A percentile compares a stretch with the other conserved stretches of the same genome.
Evolutionary conservation across 345 rosid species (phyloP).

Genomic region (Cardamine chenopodiifolia): DNA sequence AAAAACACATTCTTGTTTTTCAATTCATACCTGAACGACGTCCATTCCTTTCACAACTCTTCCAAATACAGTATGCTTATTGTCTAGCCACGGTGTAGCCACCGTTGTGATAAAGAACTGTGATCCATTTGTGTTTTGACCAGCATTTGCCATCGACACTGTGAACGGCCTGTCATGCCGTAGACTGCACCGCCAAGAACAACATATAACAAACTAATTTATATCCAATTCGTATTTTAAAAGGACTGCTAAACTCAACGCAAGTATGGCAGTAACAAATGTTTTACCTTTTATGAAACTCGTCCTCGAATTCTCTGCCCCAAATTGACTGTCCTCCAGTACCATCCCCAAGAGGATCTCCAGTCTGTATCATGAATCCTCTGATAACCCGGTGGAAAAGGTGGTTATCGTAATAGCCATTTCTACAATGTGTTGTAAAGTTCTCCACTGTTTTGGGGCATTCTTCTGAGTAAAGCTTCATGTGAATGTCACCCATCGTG

Average conservation of each 20-base stretch:
- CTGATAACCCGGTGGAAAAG: constrained; percentile 93
- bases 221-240: not conserved
- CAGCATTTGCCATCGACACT: constrained; percentile 94
- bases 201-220: not conserved
- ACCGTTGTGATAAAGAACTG: constrained; percentile 96
- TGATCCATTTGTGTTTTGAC: constrained; percentile 87
- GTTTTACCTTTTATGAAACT: constrained; percentile 92
- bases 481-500: constrained; percentile 93
- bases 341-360: constrained; percentile 99
- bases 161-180: constrained; percentile 96
- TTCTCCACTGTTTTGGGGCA: constrained; percentile 99
- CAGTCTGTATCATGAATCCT: constrained; percentile 98
- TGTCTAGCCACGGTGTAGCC: constrained; percentile 98
- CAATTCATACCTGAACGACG: constrained; percentile 77
- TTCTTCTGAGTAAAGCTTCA: constrained; percentile 95
- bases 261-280: constrained; percentile 12
- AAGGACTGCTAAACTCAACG: not conserved
- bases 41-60: constrained; percentile 95
- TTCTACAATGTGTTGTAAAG: constrained; percentile 90
- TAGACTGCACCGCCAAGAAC: constrained; percentile 56
- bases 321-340: constrained; percentile 99
- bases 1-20: not conserved
- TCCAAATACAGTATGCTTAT: constrained; percentile 95
- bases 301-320: constrained; percentile 99
- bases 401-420: constrained; percentile 95